Base-by-base conservation (phyloP, 768 basidiomycete species). In the Tephrocybe sp. region DNA sequence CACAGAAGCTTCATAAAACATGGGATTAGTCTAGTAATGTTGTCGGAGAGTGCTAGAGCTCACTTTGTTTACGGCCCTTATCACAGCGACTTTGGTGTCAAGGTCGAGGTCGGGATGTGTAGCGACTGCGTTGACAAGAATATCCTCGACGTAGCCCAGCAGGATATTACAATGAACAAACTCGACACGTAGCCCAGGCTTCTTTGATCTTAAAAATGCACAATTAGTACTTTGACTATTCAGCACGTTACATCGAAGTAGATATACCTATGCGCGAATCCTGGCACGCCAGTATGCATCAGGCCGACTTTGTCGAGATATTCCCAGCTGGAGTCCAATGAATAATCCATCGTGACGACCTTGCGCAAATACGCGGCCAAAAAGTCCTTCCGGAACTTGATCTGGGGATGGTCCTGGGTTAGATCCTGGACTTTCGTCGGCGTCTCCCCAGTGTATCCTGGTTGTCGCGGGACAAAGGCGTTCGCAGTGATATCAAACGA, bases 301-400 rank as follows among this genome's bases (percentile, higher is more conserved):
- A 74, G 58, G 2, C 74, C 77, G 30, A 79, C 78, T 55, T 75
- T 77, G 56, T 74, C 67, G 23, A 75, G 60, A 51, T 77, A 78
- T 34, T 74, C 72, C 76, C 75, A 78, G 8, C 69, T 72, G 47
- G 68, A 66, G 2, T 63, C 61, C 21, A 70, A 66, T 0, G 69
- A 62, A 54, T 77, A 79, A 58, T 79, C 74, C 58, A 77, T 65
- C 6, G 76, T 72, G 18, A 78, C 66, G n/a, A 73, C 47, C 52
- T 72, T 70, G 33, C 60, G 61, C 2, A 69, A 53, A 43, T 72
- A 70, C n/a, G 60, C 50, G 38, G 65, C 66, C 48, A 68, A 46
- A 57, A 70, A 67, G 54, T 70, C 70, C 60, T 74, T 78, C 41
- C 78, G 68, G 62, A 75, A 78, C 36, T 68, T 71, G 53, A 80